Evolutionary conservation across 2,329 filamentous ascomycete species (phyloP).

Genomic region (Lasiodiplodia sp.): DNA sequence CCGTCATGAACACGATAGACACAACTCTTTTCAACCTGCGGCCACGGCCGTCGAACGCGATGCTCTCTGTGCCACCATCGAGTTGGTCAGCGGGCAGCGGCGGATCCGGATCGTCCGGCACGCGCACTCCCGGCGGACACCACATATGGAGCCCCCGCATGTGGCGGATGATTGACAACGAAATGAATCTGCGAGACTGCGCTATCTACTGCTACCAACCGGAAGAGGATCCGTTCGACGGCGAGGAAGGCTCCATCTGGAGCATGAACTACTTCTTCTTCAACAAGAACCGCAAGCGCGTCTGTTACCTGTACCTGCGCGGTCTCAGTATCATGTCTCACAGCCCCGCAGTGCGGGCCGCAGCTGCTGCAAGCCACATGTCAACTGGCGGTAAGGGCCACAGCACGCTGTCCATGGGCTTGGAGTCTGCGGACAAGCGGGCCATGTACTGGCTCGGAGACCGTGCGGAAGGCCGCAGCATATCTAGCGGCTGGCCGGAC

Average conservation of each 20-base stretch:
- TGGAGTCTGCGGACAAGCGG: conserved; percentile 70
- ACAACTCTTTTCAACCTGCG: conserved; percentile 86
- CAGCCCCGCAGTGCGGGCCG: conserved; percentile 55
- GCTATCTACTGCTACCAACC: conserved; percentile 89
- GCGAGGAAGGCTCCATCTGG: conserved; percentile 94
- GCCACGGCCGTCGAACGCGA: conserved; percentile 54
- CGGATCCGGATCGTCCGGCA: conserved; percentile 52
- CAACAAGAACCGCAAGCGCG: conserved; percentile 88
- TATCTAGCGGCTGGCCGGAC: conserved; percentile 45
- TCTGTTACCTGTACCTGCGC: conserved; percentile 91
- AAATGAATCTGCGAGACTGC: conserved; percentile 91
- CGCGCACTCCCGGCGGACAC: conserved; percentile 56
- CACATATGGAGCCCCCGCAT: conserved; percentile 86
- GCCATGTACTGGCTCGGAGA: conserved; percentile 89
- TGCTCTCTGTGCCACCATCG: conserved; percentile 44
- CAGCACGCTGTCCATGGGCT: conserved; percentile 20
- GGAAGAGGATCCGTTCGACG: conserved; percentile 87
- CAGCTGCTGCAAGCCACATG: conserved; percentile 11
- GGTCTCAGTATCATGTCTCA: conserved; percentile 80
- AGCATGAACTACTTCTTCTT: conserved; percentile 97
- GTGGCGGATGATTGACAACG: conserved; percentile 91
- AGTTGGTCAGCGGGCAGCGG: conserved; percentile 46
- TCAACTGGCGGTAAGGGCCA: not conserved
- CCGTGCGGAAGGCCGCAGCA: conserved; percentile 45
- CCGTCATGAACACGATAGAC: conserved; percentile 87